Evolutionary conservation across 2,329 filamentous ascomycete species (phyloP).

Genomic region (Alternaria infectoria): DNA sequence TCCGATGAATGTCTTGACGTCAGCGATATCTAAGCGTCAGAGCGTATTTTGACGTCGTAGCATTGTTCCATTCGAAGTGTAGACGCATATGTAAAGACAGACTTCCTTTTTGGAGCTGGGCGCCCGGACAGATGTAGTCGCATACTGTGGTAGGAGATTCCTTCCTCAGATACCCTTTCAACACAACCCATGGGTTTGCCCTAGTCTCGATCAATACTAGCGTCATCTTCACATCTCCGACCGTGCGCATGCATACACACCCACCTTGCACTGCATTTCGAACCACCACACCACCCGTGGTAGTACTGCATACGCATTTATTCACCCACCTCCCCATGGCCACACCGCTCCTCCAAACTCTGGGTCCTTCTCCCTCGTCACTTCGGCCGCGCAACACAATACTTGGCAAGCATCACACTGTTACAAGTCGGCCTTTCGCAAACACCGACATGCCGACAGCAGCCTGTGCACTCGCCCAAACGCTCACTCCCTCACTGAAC

Average conservation of each 20-base stretch:
- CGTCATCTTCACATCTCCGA: neutral
- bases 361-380: neutral
- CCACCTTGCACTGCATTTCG: neutral
- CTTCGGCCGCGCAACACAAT: neutral
- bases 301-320: neutral
- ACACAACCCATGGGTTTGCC: neutral
- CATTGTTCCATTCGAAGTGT: neutral
- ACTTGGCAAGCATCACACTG: neutral
- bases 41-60: neutral
- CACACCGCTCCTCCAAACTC: neutral
- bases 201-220: neutral
- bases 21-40: constrained; percentile 5
- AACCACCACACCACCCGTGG: neutral
- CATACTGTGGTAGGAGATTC: neutral
- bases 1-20: constrained; percentile 14
- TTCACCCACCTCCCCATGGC: constrained; percentile 1
- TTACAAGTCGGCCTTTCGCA: constrained; percentile 7
- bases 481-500: neutral
- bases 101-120: neutral
- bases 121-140: neutral
- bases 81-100: neutral
- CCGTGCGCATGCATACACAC: neutral
- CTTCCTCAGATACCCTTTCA: neutral
- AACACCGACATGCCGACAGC: constrained; percentile 18
- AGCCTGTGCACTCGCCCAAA: neutral